Evolutionary conservation across 73 alveolate species (phyloP).

Genomic region (Paramecium biaurelia): DNA sequence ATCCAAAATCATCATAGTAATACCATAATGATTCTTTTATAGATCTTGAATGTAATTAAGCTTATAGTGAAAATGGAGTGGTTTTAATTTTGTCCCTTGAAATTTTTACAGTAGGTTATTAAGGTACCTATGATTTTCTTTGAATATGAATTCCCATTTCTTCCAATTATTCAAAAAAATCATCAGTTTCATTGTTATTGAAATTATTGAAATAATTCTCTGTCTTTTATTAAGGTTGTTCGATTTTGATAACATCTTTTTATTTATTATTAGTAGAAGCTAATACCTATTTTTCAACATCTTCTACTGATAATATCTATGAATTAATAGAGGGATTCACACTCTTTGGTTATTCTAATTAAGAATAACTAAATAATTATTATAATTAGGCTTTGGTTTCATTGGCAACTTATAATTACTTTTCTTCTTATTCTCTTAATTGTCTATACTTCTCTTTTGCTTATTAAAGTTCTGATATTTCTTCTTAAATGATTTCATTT

Average conservation of each 20-base stretch:
- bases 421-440: background rate
- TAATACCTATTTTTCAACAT: background rate
- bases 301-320: background rate
- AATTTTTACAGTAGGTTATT: background rate
- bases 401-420: background rate
- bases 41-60: background rate
- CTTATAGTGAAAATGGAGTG: background rate
- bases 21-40: background rate
- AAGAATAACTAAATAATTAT: background rate
- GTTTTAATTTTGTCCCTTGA: background rate
- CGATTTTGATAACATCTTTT: background rate
- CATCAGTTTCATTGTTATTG: background rate
- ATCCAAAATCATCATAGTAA: background rate
- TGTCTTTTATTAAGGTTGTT: background rate
- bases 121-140: background rate
- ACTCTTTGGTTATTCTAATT: background rate
- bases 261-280: background rate
- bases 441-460: background rate
- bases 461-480: background rate
- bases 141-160: background rate
- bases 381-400: slow-evolving; percentile 3
- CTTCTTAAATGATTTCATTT: background rate
- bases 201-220: background rate
- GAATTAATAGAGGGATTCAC: background rate
- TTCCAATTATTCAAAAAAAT: background rate